Evolutionary conservation across 768 basidiomycete species (phyloP).

Genomic region (Imleria badia): DNA sequence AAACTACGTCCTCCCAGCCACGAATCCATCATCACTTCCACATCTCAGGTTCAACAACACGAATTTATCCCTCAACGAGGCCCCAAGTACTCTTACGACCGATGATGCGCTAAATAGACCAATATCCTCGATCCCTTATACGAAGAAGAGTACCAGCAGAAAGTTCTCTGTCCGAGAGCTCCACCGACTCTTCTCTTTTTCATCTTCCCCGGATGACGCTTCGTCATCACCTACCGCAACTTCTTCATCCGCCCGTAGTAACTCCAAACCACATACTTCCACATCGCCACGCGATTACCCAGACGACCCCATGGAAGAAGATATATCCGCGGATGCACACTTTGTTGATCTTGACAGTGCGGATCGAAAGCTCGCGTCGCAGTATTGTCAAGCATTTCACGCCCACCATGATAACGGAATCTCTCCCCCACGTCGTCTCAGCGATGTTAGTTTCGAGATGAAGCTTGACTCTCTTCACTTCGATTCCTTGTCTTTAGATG

Average conservation of each 20-base stretch:
- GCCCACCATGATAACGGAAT: neutral
- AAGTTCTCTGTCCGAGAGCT: constrained; percentile 40
- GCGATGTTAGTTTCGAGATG: constrained; percentile 60
- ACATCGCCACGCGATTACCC: constrained; percentile 10
- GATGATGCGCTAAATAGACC: constrained; percentile 22
- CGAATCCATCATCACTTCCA: constrained; percentile 10
- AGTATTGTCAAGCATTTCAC: constrained; percentile 1
- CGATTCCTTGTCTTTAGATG: constrained; percentile 67
- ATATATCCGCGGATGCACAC: constrained; percentile 10
- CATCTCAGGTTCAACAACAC: constrained; percentile 25
- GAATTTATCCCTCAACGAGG: constrained; percentile 19
- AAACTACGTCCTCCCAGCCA: neutral
- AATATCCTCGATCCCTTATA: constrained; percentile 36
- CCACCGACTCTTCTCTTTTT: constrained; percentile 32
- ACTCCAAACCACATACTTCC: constrained; percentile 8
- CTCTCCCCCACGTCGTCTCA: constrained; percentile 15
- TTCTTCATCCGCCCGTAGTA: neutral
- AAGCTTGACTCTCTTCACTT: constrained; percentile 71
- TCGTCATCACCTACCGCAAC: constrained; percentile 2
- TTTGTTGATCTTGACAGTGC: constrained; percentile 20
- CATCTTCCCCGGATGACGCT: constrained; percentile 18
- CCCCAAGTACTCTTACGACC: constrained; percentile 6
- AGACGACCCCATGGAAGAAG: constrained; percentile 23
- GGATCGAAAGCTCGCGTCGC: constrained; percentile 15
- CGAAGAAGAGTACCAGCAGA: constrained; percentile 23